A percentile compares a stretch with the other conserved stretches of the same genome.
Conservation (phyloP, 306 rosid species). For the Casuarina glauca region DNA sequence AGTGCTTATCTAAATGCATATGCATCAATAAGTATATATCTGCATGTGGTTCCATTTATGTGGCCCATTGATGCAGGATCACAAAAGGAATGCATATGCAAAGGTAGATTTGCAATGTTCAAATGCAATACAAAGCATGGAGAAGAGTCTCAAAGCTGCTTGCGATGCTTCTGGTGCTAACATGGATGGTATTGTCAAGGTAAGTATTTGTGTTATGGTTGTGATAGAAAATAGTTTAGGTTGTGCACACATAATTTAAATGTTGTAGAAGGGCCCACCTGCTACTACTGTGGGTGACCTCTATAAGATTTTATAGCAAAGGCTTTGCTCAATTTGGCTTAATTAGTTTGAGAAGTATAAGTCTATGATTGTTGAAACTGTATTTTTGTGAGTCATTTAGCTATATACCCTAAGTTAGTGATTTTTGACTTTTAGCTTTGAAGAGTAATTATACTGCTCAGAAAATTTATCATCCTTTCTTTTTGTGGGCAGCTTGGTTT, state of each 20-base stretch:
- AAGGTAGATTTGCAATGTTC: constrained; percentile 88
- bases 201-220: constrained; percentile 27
- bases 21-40: background rate
- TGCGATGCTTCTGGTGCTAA: constrained; percentile 83
- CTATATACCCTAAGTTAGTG: background rate
- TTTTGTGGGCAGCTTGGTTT: background rate
- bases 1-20: background rate
- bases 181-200: constrained; percentile 78
- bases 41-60: constrained; percentile 18
- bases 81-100: constrained; percentile 71
- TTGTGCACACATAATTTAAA: too few relatives aligned
- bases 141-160: constrained; percentile 84
- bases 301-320: too few relatives aligned
- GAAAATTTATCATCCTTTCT: background rate
- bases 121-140: constrained; percentile 84
- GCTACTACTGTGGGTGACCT: too few relatives aligned
- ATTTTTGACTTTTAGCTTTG: background rate
- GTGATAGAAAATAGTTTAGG: too few relatives aligned
- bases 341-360: background rate
- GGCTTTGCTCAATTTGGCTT: background rate
- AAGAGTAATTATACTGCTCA: background rate
- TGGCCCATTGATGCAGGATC: constrained; percentile 60
- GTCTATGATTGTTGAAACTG: background rate
- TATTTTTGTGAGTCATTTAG: background rate
- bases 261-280: too few relatives aligned